Base-by-base conservation (phyloP, 1,284 basidiomycete genomes). In the Pterulicium gracile region DNA sequence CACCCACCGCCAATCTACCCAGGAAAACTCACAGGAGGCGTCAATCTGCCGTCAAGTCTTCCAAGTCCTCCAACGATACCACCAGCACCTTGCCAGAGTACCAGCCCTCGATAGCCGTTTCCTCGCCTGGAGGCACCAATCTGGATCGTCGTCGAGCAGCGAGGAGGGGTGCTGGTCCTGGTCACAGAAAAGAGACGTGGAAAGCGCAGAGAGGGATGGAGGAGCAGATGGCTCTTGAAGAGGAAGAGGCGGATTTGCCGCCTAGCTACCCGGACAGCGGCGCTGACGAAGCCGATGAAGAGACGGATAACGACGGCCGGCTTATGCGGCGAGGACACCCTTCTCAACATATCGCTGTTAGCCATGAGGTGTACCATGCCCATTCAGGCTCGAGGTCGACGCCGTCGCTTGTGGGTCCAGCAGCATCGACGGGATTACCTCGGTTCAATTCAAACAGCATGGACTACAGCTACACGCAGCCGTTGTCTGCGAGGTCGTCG, bases 241-340 rank as follows among this genome's bases (percentile, higher is more conserved):
- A 68, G 42, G 55, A 52, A 7, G 62, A 65, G 4, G 68, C 66
- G 20, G 80, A 85, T 58, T 69, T 64, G 41, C 84, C 84, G 3
- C 83, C 84, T 27, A 79, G 84, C 57, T 87, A 87, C 55, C 72
- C 80, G 44, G 27, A 32, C 19, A 79, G 82, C 54, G 81, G 80
- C 50, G 78, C 81, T 51, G 79, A 85, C 57, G 83, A 86, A 56
- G 81, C 72, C 15, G 83, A 87, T 68, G 77, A 75, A 43, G 83
- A 87, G 56, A 75, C 76, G 2, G 73, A 76, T 54, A 64, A 69
- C 19, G 7, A 39, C n/a, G 15, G 15, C 7, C 7, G 27, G 27
- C n/a, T 32, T n/a, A 17, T 18, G 36, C 7, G 15, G 36, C 24
- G 58, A 67, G 48, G 59, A 61, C 47, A 50, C 52, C 58, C 58